Evolutionary conservation across 2,329 filamentous ascomycete genomes (phyloP), one percentile per base, ranked within the genome.

Genomic region (Aspergillus texensis): DNA sequence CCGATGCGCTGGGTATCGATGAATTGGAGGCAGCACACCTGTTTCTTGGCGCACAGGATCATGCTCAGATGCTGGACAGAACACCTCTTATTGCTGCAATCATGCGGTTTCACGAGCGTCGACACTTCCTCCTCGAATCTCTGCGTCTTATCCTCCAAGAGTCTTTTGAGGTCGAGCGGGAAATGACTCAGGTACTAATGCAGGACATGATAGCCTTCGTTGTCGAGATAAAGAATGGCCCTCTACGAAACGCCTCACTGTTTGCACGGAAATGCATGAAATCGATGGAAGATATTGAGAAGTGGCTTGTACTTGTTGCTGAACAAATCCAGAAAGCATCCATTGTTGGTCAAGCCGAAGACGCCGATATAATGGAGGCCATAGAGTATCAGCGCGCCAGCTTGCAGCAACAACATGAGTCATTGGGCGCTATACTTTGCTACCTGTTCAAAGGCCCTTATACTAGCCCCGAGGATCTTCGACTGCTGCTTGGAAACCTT

Each of bases 1-100:
- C 94, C 61, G 94, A 98, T 77, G 92, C 93, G 70, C 84, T 97
- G 65, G 89, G 97, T 72, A 84, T 99, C 58, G 94, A 99, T 79
- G 96, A 99, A 78, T 76, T 96, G 62, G 88, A 95, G 71, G 91
- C 94, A 21, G 91, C 93, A 11, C 85, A 86, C 68, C 86, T 95
- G 57, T 87, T 96, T 62, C 81, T 96, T 58, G 88, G 90, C 61
- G 89, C 91, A 21, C 86, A 92, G 74, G 85, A 88, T 43, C 89
- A 94, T 69, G 84, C 88, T 19, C 83, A 86, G 52, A 82, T 86
- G 19, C 83, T 93, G 6, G 92, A 92, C 65, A 88, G 92, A 28
- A 85, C 92, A 3, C 84, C 92, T 64, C 84, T 93, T 60, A 89
- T 94, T 75, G 90, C 91, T 70, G 91, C 91, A 64, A 87, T 97